These are phyloP conservation scores for Trichophyton verrucosum DNA, from an alignment of 2,329 filamentous ascomycete species.

Conservation along the genomic window DNA sequence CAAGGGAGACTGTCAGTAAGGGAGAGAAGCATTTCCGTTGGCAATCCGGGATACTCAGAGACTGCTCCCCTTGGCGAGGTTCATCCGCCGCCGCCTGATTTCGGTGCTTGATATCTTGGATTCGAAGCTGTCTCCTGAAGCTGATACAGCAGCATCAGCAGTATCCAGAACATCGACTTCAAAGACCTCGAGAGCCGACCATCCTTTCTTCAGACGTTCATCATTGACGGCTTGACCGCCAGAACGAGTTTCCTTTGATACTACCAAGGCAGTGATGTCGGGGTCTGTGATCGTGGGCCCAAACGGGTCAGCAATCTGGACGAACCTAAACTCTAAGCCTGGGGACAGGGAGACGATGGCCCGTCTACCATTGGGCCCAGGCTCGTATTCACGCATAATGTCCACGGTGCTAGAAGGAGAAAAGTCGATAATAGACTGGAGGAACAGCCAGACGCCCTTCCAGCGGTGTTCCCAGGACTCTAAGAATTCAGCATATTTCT, in stretches of 20 bases:
- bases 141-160: slow-evolving; percentile 41
- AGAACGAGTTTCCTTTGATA: slow-evolving; percentile 75
- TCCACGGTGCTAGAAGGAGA: slow-evolving; percentile 28
- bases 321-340: slow-evolving; percentile 57
- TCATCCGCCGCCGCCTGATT: slow-evolving; percentile 48
- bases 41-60: slow-evolving; percentile 6
- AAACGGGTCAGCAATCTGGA: slow-evolving; percentile 75
- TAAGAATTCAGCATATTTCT: slow-evolving; percentile 71
- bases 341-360: slow-evolving; percentile 19
- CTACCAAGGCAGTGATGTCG: slow-evolving; percentile 64
- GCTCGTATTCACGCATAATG: slow-evolving; percentile 22
- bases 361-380: slow-evolving; percentile 30
- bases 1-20: neutral
- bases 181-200: slow-evolving; percentile 63
- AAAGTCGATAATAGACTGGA: slow-evolving; percentile 51
- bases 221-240: slow-evolving; percentile 79
- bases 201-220: slow-evolving; percentile 63
- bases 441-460: slow-evolving; percentile 55
- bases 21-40: neutral
- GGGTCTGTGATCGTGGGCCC: slow-evolving; percentile 81
- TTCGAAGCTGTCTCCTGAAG: slow-evolving; percentile 50
- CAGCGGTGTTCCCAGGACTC: slow-evolving; percentile 70
- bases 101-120: slow-evolving; percentile 86
- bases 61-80: slow-evolving; percentile 23
- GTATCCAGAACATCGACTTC: slow-evolving; percentile 81